A percentile compares a stretch with the other conserved stretches of the same genome.
phyloP scores from a whole-genome alignment of 495 filamentous ascomycete genomes.

The Penicillium verhagenii region DNA sequence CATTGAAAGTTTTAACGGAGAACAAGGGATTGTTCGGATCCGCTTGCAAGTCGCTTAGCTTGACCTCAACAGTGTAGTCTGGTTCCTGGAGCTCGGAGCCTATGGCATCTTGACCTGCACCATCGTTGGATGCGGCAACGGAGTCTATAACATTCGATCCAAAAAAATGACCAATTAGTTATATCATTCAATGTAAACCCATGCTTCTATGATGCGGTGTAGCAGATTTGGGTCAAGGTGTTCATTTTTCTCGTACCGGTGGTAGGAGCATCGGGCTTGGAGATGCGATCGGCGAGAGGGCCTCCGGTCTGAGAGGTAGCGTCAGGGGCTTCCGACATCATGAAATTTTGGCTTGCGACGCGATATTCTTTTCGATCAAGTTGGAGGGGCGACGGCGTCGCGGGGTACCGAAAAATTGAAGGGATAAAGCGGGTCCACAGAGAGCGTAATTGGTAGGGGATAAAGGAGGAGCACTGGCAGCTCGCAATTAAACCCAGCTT shows the following conservation, averaged over 20 bases:
- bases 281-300: slow-evolving; percentile 64
- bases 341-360: slow-evolving; percentile 28
- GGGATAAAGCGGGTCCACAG: neutral
- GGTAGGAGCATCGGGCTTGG: slow-evolving; percentile 40
- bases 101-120: slow-evolving; percentile 38
- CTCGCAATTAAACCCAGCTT: neutral
- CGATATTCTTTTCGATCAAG: neutral
- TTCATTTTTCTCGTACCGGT: slow-evolving; percentile 3
- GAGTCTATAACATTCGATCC: slow-evolving; percentile 15
- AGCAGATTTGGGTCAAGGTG: neutral
- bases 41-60: slow-evolving; percentile 82
- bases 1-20: slow-evolving; percentile 80
- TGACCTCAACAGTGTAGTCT: slow-evolving; percentile 82
- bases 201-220: neutral
- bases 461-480: neutral
- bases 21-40: slow-evolving; percentile 85
- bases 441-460: neutral
- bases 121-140: slow-evolving; percentile 42
- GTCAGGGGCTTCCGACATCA: slow-evolving; percentile 24
- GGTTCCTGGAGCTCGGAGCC: slow-evolving; percentile 66
- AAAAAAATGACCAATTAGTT: neutral
- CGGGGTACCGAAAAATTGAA: neutral
- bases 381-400: neutral
- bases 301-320: slow-evolving; percentile 24
- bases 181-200: too few relatives aligned